phyloP scores from a whole-genome alignment of 495 filamentous ascomycete genomes.

The Durotheca rogersii region DNA sequence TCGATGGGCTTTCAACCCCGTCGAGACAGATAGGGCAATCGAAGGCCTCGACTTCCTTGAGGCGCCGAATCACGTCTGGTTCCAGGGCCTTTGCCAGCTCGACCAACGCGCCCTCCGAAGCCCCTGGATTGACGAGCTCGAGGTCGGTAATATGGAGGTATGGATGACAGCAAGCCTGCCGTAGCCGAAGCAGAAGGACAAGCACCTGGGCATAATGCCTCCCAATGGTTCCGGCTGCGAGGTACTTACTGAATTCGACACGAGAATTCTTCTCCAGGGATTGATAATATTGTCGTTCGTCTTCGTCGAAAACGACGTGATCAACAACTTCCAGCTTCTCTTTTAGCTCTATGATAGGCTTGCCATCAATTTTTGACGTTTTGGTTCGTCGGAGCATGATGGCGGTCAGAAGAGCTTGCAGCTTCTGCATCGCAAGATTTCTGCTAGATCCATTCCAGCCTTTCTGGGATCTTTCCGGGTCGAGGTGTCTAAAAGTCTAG shows the following conservation, averaged over 20 bases:
- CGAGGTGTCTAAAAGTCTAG: constrained; percentile 32
- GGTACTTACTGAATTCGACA: constrained; percentile 73
- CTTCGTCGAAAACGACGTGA: constrained; percentile 70
- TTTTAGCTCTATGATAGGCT: constrained; percentile 76
- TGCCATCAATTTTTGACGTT: constrained; percentile 75
- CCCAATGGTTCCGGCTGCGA: constrained; percentile 68
- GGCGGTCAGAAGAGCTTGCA: constrained; percentile 78
- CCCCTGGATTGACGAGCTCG: constrained; percentile 63
- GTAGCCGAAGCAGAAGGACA: constrained; percentile 80
- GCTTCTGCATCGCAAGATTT: constrained; percentile 60
- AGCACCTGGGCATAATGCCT: constrained; percentile 82
- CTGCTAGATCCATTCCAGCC: constrained; percentile 20
- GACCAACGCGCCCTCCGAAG: constrained; percentile 44
- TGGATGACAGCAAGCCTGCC: constrained; percentile 89
- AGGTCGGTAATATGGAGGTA: constrained; percentile 52
- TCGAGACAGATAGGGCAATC: constrained; percentile 83
- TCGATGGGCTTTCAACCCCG: constrained; percentile 67
- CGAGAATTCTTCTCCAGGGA: constrained; percentile 66
- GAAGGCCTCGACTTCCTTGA: constrained; percentile 59
- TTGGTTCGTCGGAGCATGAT: constrained; percentile 85
- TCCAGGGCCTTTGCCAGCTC: constrained; percentile 57
- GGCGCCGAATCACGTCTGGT: constrained; percentile 65
- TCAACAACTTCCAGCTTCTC: constrained; percentile 65
- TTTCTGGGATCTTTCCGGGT: constrained; percentile 7
- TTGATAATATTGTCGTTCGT: constrained; percentile 69